Evolutionary conservation across 768 basidiomycete genomes (phyloP), one percentile per base, ranked within the genome.

Genomic region (Amanita subjunquillea): DNA sequence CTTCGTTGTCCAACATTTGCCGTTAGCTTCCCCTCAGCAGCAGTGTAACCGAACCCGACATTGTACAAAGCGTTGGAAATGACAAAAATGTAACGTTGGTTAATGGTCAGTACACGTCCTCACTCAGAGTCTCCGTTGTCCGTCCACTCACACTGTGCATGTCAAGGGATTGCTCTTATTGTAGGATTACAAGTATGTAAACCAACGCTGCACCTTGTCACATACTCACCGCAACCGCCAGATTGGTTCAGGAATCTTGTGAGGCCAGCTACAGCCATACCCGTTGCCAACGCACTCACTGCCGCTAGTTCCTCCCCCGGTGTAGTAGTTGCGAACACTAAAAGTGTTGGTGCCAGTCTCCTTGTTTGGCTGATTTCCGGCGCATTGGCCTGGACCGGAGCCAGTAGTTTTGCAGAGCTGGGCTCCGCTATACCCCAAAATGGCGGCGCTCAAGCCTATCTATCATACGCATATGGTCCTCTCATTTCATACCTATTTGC

Each of bases 241-340:
- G 83, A 88, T 91, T 67, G 92, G 92, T 13, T 94, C 91, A 15
- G 92, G 92, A 32, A 96, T 96, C 54, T 96, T 95, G 90, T 91
- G 62, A 57, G 85, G 63, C 22, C 7, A 34, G 38, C 23, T 45
- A 37, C 34, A 43, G 47, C 40, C 27, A 27, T 2, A 25, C 27
- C 27, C 20, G n/a, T 32, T 41, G 12, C 37, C n/a, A 43, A 20
- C 38, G 27, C 17, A 39, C 46, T 47, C 32, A 29, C 12, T 20
- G 27, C 39, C 9, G 22, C 34, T 54, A 92, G 90, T 69, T 93
- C 91, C 3, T 93, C 91, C 4, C 92, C 94, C 1, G 95, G 95
- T 2, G 82, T 97, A 25, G 83, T 97, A 2, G 82, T 94, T 25
- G 86, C 90, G 8, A 90, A 94, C 61, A 85, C 87, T 0, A 77